Evolutionary conservation across 2,329 filamentous ascomycete species (phyloP).

Genomic region (Ambrosiella beaveri): DNA sequence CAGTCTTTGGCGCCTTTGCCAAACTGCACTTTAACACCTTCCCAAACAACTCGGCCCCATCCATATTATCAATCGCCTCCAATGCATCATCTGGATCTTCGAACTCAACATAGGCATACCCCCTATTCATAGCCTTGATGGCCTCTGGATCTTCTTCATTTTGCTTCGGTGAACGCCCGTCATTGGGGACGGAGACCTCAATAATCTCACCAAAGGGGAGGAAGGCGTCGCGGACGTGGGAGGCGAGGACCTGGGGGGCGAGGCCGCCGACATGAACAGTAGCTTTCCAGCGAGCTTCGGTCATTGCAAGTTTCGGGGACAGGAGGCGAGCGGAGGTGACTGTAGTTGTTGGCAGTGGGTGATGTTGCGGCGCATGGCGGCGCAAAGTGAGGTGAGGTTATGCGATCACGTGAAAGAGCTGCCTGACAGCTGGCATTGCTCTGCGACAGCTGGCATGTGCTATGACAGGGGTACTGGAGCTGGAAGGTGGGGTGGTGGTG

Average conservation of each 20-base stretch:
- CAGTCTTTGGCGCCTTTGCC: slow-evolving; percentile 81
- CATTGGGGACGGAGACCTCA: slow-evolving; percentile 78
- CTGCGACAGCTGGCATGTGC: background rate
- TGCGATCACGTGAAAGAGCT: slow-evolving; percentile 4
- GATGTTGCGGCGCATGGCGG: background rate
- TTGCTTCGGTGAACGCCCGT: slow-evolving; percentile 50
- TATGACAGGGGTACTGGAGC: background rate
- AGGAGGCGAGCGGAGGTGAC: background rate
- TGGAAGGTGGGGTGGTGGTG: background rate
- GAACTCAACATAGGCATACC: slow-evolving; percentile 94
- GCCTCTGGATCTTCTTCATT: slow-evolving; percentile 21
- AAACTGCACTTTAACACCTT: slow-evolving; percentile 79
- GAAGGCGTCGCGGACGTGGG: slow-evolving; percentile 75
- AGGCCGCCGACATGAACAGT: slow-evolving; percentile 89
- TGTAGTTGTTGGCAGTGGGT: background rate
- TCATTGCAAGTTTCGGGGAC: slow-evolving; percentile 35
- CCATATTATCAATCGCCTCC: slow-evolving; percentile 98
- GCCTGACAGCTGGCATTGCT: background rate
- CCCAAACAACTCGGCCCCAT: slow-evolving; percentile 88
- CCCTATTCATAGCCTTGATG: slow-evolving; percentile 58
- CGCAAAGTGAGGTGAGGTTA: slow-evolving; percentile 1
- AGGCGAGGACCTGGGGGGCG: slow-evolving; percentile 56
- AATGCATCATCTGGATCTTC: slow-evolving; percentile 71
- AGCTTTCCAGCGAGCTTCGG: slow-evolving; percentile 71
- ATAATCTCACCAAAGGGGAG: slow-evolving; percentile 92